A percentile compares a stretch with the other conserved stretches of the same genome.
Conservation (phyloP, 768 basidiomycete genomes). For the Paxillus rubicundulus region DNA sequence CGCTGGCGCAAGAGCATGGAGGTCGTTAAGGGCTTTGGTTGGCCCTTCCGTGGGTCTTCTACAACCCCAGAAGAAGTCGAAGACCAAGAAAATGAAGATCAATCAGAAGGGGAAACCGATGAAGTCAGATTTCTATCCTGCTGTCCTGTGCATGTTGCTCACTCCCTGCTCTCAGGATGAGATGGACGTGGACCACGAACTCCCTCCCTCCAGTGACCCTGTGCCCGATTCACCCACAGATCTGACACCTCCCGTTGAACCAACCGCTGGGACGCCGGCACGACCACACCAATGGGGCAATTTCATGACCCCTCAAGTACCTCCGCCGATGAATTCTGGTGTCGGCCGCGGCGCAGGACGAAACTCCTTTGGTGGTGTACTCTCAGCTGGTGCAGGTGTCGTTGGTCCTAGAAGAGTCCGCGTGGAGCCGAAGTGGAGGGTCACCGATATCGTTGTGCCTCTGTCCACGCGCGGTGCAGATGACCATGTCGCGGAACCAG, state of each 20-base stretch:
- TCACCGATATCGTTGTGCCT: conserved; percentile 53
- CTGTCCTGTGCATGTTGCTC: neutral
- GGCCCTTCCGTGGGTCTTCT: conserved; percentile 30
- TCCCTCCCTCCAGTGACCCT: conserved; percentile 2
- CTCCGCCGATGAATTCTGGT: conserved; percentile 4
- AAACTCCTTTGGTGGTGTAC: conserved; percentile 43
- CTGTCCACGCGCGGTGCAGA: conserved; percentile 8
- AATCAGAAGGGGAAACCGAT: conserved; percentile 18
- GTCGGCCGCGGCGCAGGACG: conserved; percentile 16
- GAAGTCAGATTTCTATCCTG: conserved; percentile 2
- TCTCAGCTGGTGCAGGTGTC: conserved; percentile 11
- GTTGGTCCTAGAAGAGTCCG: conserved; percentile 48
- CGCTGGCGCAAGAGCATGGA: conserved; percentile 37
- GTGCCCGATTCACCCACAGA: neutral
- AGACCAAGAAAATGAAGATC: conserved; percentile 26
- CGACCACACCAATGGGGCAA: conserved; percentile 22
- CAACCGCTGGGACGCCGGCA: conserved; percentile 4
- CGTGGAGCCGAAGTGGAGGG: conserved; percentile 53
- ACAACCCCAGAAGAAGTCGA: conserved; percentile 18
- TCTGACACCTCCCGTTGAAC: neutral
- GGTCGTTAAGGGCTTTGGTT: conserved; percentile 29
- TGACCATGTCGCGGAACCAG: conserved; percentile 3
- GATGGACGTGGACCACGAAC: conserved; percentile 1
- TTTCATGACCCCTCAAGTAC: conserved; percentile 62
- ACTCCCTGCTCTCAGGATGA: neutral